phyloP scores from a whole-genome alignment of 805 yeast genomes.

The Metschnikowia amazonensis region DNA sequence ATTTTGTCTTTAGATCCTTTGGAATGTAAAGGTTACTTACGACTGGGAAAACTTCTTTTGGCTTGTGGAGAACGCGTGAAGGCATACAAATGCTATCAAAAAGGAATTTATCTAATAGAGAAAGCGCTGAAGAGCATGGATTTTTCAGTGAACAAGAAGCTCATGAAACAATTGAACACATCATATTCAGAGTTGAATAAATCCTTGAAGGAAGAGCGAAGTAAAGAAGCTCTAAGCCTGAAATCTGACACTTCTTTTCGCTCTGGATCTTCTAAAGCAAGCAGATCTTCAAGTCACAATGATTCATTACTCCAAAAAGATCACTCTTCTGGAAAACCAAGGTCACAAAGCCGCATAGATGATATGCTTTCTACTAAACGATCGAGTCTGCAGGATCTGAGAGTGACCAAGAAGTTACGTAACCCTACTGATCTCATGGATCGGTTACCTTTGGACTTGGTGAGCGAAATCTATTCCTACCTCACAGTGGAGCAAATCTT shows the following conservation, averaged over 20 bases:
- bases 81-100: constrained; percentile 34
- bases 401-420: not conserved
- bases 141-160: constrained; percentile 29
- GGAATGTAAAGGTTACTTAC: constrained; percentile 47
- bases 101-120: constrained; percentile 38
- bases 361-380: constrained; percentile 21
- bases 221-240: not conserved
- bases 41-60: constrained; percentile 38
- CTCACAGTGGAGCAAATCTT: constrained; percentile 23
- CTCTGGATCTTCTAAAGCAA: not conserved
- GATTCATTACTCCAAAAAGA: not conserved
- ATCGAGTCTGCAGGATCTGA: not conserved
- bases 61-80: constrained; percentile 24
- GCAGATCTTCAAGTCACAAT: not conserved
- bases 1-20: constrained; percentile 39
- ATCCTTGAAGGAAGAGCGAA: constrained; percentile 18
- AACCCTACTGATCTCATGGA: constrained; percentile 25
- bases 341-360: constrained; percentile 12
- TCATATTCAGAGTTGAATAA: constrained; percentile 24
- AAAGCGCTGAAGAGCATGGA: constrained; percentile 25
- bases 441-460: constrained; percentile 29
- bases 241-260: not conserved
- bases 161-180: constrained; percentile 25
- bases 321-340: not conserved
- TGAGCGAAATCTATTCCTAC: constrained; percentile 24